A percentile compares a stretch with the other conserved stretches of the same genome.
Conservation (phyloP, 2,329 filamentous ascomycete species). For the Dendryphion nanum region DNA sequence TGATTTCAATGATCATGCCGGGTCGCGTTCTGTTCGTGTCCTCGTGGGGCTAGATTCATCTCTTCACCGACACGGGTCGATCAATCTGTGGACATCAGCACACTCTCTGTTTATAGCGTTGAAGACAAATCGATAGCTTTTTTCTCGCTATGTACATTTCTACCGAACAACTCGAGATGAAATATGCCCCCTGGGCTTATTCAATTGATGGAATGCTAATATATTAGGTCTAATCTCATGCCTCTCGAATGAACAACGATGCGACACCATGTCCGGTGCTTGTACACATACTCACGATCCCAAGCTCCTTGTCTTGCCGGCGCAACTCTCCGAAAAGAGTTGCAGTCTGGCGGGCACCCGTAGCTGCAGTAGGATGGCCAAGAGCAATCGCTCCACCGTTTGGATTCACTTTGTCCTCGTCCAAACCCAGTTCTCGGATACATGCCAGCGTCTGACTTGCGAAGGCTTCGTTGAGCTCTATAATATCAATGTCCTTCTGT, state of each 20-base stretch:
- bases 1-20: no score
- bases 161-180: no score
- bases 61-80: no score
- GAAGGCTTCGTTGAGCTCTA: slow-evolving; percentile 96
- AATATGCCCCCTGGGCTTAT: no score
- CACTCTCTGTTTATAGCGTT: no score
- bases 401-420: slow-evolving; percentile 75
- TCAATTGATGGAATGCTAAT: no score
- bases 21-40: no score
- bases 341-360: slow-evolving; percentile 76
- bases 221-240: no score
- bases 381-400: slow-evolving; percentile 80
- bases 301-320: slow-evolving; percentile 69
- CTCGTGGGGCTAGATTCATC: no score
- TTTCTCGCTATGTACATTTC: no score
- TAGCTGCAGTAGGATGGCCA: slow-evolving; percentile 75
- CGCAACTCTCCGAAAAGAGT: slow-evolving; percentile 71
- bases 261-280: slow-evolving; percentile 33
- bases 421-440: slow-evolving; percentile 62
- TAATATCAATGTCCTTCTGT: slow-evolving; percentile 79
- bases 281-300: slow-evolving; percentile 84
- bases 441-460: slow-evolving; percentile 97
- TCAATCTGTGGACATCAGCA: no score
- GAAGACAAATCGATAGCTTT: no score
- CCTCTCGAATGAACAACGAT: slow-evolving; percentile 31